These are phyloP conservation scores for Capronia americana DNA, from an alignment of 2,329 filamentous ascomycete genomes.

Conservation along the genomic window DNA sequence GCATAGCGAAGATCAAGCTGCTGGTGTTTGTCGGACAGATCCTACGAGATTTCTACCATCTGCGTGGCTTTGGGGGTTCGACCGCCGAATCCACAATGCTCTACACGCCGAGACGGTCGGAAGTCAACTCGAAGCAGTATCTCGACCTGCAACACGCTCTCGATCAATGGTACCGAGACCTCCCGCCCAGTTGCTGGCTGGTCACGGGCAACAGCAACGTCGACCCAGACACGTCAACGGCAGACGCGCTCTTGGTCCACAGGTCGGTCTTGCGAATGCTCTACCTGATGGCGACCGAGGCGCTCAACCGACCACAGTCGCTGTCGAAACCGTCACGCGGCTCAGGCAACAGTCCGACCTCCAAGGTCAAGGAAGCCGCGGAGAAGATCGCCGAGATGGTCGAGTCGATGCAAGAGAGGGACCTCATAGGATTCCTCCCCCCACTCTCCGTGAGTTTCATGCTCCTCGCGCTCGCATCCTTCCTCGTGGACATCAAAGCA, in stretches of 20 bases:
- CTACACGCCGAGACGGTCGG: slow-evolving; percentile 28
- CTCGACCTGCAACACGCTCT: slow-evolving; percentile 28
- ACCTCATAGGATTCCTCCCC: slow-evolving; percentile 31
- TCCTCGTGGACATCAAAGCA: slow-evolving; percentile 34
- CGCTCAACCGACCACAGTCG: slow-evolving; percentile 30
- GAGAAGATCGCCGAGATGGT: slow-evolving; percentile 31
- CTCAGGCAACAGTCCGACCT: slow-evolving; percentile 17
- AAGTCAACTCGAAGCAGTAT: slow-evolving; percentile 21
- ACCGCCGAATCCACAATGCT: slow-evolving; percentile 34
- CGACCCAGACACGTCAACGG: slow-evolving; percentile 8
- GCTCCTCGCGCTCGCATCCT: slow-evolving; percentile 32
- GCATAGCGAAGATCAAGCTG: slow-evolving; percentile 27
- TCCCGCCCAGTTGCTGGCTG: slow-evolving; percentile 28
- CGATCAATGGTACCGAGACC: slow-evolving; percentile 27
- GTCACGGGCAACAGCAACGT: slow-evolving; percentile 8
- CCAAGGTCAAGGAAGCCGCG: slow-evolving; percentile 30
- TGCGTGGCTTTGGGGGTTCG: slow-evolving; percentile 30
- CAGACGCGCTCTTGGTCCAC: slow-evolving; percentile 26
- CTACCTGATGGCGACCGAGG: slow-evolving; percentile 32
- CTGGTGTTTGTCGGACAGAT: slow-evolving; percentile 30
- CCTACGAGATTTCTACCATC: slow-evolving; percentile 26
- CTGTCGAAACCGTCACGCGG: slow-evolving; percentile 18
- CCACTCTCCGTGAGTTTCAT: slow-evolving; percentile 33
- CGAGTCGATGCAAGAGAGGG: slow-evolving; percentile 25
- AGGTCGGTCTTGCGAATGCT: slow-evolving; percentile 28